Evolutionary conservation across 225 moss, liverwort and hornwort genomes (phyloP), one percentile per base, ranked within the genome.

Genomic region (Bryoerythrophyllum caledonicum): DNA sequence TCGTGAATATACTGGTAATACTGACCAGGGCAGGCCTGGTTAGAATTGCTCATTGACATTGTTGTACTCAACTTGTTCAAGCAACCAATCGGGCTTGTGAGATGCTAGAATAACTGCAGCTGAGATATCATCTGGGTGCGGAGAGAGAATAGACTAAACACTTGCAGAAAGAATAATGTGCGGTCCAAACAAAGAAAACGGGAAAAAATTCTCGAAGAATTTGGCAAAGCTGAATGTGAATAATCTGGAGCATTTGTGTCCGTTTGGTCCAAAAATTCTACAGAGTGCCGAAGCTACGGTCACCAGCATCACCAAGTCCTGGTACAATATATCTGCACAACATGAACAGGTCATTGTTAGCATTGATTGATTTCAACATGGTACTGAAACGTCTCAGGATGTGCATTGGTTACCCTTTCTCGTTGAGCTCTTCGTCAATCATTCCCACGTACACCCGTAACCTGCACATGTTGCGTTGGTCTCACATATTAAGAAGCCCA

Each of bases 251-350:
- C 21, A 46, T 27, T 55, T 46, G 66, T 26, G 13, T 17, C 48
- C 27, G 13, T 63, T 46, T 48, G 48, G 48, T 52, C 30, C 35
- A 65, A 44, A 13, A 12, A 9, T 24, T 56, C 13, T 53, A 60
- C 12, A 17, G 23, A 56, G 93, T 96, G 61, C 88, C 90, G 75
- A 81, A 96, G 82, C 93, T 93, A 41, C 95, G 83, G 74, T 96
- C 91, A n/a, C 91, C 91, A 66, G 93, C 93, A 80, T 96, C 93
- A 76, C 93, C 91, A 16, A 96, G 85, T 21, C 93, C 91, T 53
- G 93, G 93, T 63, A 93, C 88, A 65, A 96, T 96, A 57, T 82
- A 93, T 67, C 91, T 96, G 86, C 60, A 76, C 55, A n/a, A 60
- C 2, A 10, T 56, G 40, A 48, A 20, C 58, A 77, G 19, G 32